Percentiles rank a stretch among this genome's conserved stretches.
phyloP scores from a whole-genome alignment of 1,284 basidiomycete species.

The Ganoderma resinaceum region DNA sequence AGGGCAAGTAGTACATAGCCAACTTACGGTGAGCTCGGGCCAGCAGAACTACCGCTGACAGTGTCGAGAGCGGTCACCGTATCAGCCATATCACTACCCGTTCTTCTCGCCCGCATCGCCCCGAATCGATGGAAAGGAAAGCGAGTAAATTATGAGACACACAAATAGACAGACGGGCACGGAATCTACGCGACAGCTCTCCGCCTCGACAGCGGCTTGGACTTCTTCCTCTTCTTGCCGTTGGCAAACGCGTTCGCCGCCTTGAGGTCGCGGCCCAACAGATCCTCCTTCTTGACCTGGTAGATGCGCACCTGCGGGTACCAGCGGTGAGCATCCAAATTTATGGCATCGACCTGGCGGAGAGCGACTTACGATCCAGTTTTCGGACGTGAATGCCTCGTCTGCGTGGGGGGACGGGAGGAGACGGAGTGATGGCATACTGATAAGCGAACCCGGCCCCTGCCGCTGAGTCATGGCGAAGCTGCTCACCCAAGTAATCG shows the following conservation, averaged over 20 bases:
- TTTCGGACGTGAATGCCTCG: slow-evolving; percentile 96
- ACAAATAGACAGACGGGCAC: slow-evolving; percentile 4
- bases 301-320: slow-evolving; percentile 85
- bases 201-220: slow-evolving; percentile 68
- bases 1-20: background rate
- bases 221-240: slow-evolving; percentile 88
- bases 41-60: background rate
- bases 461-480: background rate
- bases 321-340: slow-evolving; percentile 10
- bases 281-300: slow-evolving; percentile 94
- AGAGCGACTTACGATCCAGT: slow-evolving; percentile 87
- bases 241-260: slow-evolving; percentile 84
- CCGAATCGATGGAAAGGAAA: background rate
- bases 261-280: slow-evolving; percentile 88
- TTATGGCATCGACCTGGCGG: background rate
- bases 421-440: background rate
- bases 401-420: slow-evolving; percentile 51
- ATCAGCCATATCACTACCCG: background rate
- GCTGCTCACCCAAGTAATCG: slow-evolving; percentile 77
- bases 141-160: slow-evolving; percentile 17
- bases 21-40: background rate
- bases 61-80: background rate
- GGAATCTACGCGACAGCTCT: slow-evolving; percentile 50
- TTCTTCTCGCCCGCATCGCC: background rate
- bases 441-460: slow-evolving; percentile 24